phyloP scores from a whole-genome alignment of 495 filamentous ascomycete genomes.

The Amphirosellinia nigrospora region DNA sequence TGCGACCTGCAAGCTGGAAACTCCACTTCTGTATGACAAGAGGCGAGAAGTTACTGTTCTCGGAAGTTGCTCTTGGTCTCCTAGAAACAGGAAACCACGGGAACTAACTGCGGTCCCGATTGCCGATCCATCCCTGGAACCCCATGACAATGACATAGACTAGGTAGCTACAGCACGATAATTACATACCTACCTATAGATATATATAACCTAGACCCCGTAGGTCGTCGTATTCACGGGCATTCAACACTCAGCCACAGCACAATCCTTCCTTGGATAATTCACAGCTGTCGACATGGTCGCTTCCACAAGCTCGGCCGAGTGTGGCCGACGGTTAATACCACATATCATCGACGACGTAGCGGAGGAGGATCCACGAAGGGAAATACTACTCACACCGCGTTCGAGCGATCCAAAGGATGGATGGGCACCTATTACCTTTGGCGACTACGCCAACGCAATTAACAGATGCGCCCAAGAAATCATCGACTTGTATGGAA shows the following conservation, averaged over 20 bases:
- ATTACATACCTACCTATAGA: too few relatives aligned
- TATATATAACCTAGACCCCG: not conserved
- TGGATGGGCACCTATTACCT: constrained; percentile 10
- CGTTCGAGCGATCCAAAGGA: constrained; percentile 10
- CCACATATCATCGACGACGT: constrained; percentile 24
- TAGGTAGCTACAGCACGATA: not conserved
- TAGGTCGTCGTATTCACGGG: not conserved
- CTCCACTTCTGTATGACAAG: constrained; percentile 4
- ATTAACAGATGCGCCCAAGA: constrained; percentile 12
- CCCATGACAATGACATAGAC: not conserved
- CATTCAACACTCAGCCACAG: not conserved
- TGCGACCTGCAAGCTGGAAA: constrained; percentile 3
- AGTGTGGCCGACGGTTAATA: constrained; percentile 40
- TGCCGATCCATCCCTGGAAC: not conserved
- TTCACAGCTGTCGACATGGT: not conserved
- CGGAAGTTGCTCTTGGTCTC: not conserved
- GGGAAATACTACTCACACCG: not conserved
- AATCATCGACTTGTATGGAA: constrained; percentile 26
- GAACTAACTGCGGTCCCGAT: not conserved
- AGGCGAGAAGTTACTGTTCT: not conserved
- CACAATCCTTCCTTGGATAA: not conserved
- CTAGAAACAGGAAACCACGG: not conserved
- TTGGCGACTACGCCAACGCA: constrained; percentile 10
- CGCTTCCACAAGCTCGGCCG: not conserved
- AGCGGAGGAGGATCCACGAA: constrained; percentile 8